Conservation (phyloP, 306 rosid species). For the Quillaja saponaria region DNA sequence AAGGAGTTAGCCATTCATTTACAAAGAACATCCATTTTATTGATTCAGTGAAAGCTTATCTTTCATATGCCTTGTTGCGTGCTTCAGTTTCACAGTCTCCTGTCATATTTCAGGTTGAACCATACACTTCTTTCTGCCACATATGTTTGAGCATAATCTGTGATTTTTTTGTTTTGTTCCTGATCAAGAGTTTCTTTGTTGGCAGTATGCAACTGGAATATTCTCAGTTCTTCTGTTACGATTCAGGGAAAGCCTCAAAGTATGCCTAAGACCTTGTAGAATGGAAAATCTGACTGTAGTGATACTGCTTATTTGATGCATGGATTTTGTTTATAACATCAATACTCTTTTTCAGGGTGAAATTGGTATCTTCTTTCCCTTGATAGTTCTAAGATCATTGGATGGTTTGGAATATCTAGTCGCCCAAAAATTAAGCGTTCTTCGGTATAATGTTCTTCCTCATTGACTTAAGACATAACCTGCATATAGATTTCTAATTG, state of each 20-base stretch:
- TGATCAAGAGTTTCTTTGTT: conserved; percentile 37
- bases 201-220: conserved; percentile 95
- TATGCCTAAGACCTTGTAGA: conserved; percentile 46
- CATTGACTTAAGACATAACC: conserved; percentile 22
- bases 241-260: conserved; percentile 98
- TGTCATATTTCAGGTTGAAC: conserved; percentile 86
- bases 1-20: conserved; percentile 92
- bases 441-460: conserved; percentile 64
- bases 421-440: conserved; percentile 89
- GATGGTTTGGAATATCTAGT: conserved; percentile 75
- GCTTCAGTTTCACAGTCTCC: conserved; percentile 95
- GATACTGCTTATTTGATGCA: conserved; percentile 33
- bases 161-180: conserved; percentile 19
- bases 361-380: conserved; percentile 95
- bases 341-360: conserved; percentile 75
- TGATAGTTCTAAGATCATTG: conserved; percentile 89
- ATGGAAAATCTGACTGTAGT: conserved; percentile 23
- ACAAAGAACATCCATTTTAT: conserved; percentile 95
- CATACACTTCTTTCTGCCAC: conserved; percentile 19
- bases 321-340: conserved; percentile 2
- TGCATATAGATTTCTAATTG: conserved; percentile 5
- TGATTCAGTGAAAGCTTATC: conserved; percentile 99
- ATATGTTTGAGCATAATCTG: conserved; percentile 16
- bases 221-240: conserved; percentile 88
- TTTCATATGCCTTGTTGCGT: conserved; percentile 91